phyloP scores from a whole-genome alignment of 169 alveolate genomes.

The Cystoisospora suis region DNA sequence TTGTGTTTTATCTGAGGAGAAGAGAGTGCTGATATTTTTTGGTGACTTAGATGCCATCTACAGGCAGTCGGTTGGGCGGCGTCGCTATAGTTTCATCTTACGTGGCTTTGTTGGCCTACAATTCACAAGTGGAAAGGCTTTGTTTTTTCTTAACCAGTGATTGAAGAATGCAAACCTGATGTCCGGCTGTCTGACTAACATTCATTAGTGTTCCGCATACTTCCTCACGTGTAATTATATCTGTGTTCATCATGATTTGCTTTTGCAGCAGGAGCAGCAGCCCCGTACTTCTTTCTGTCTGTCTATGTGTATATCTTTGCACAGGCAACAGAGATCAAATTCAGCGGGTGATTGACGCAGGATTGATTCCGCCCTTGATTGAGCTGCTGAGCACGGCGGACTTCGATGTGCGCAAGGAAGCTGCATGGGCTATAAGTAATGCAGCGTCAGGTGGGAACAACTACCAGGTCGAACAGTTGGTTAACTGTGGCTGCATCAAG shows the following conservation, averaged over 20 bases:
- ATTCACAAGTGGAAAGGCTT: too few species aligned
- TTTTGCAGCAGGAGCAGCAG: background rate
- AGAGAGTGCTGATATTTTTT: too few species aligned
- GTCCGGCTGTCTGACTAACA: too few species aligned
- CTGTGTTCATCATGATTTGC: background rate
- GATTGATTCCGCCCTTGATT: constrained; percentile 84
- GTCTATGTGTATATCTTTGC: constrained; percentile 7
- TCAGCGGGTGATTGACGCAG: constrained; percentile 86
- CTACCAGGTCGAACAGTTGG: constrained; percentile 85
- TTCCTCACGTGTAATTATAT: too few species aligned
- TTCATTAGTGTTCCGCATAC: too few species aligned
- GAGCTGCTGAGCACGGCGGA: constrained; percentile 88
- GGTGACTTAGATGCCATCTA: too few species aligned
- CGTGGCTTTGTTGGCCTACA: too few species aligned
- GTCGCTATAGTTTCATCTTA: too few species aligned
- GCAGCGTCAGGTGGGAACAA: constrained; percentile 90
- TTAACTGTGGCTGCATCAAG: constrained; percentile 90
- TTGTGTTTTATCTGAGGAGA: too few species aligned
- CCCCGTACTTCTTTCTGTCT: background rate
- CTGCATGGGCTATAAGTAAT: constrained; percentile 98
- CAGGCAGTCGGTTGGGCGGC: too few species aligned
- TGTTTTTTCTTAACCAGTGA: too few species aligned
- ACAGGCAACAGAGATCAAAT: constrained; percentile 86
- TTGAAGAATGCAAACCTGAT: too few species aligned
- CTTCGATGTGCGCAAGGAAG: constrained; percentile 95